These are phyloP conservation scores for Rosa multiflora DNA, from an alignment of 306 rosid species.

Conservation along the genomic window DNA sequence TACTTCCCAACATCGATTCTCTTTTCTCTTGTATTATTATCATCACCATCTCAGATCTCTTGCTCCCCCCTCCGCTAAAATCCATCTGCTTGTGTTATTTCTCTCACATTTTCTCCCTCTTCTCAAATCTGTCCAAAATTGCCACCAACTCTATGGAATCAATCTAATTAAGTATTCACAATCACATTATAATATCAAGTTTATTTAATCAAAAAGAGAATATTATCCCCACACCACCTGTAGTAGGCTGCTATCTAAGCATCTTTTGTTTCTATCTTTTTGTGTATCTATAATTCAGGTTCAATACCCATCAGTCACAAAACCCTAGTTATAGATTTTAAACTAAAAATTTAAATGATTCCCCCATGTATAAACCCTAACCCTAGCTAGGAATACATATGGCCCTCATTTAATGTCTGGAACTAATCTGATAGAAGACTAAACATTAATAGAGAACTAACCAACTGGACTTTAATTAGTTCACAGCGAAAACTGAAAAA, in stretches of 20 bases:
- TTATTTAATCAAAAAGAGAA: constrained; percentile 42
- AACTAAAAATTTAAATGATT: constrained; percentile 11
- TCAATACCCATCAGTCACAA: constrained; percentile 20
- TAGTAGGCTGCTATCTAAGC: constrained; percentile 47
- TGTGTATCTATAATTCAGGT: constrained; percentile 31
- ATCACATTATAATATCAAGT: constrained; percentile 27
- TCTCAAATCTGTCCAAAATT: constrained; percentile 69
- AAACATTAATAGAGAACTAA: neutral
- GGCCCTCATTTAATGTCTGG: constrained; percentile 26
- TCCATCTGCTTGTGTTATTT: constrained; percentile 51
- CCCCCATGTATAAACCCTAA: constrained; percentile 39
- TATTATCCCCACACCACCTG: constrained; percentile 49
- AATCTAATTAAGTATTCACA: constrained; percentile 41
- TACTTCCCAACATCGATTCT: constrained; percentile 94
- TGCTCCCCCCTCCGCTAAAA: constrained; percentile 31
- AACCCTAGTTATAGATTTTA: constrained; percentile 3
- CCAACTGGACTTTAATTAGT: constrained; percentile 33
- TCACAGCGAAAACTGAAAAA: constrained; percentile 33
- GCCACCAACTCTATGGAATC: constrained; percentile 90
- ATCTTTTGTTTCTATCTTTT: constrained; percentile 45
- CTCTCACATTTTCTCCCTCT: constrained; percentile 37
- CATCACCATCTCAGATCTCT: constrained; percentile 50
- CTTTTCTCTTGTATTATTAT: constrained; percentile 64
- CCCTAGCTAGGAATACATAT: constrained; percentile 26
- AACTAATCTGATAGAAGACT: constrained; percentile 34